phyloP scores from a whole-genome alignment of 2,329 filamentous ascomycete species.

The Teratosphaeriaceae sp. region DNA sequence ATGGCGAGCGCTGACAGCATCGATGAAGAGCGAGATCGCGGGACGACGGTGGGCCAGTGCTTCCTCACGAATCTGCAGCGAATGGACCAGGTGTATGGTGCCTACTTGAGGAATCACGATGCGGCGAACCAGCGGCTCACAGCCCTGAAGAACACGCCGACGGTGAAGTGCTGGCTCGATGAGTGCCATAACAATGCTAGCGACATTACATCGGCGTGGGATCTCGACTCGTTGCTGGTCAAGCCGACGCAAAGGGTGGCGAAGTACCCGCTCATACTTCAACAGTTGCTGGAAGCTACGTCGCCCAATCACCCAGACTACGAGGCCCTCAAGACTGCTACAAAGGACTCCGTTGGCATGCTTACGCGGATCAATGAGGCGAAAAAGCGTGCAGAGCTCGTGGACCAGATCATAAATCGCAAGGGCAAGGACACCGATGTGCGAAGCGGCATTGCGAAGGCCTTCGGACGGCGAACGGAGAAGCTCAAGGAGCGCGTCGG shows the following conservation, averaged over 20 bases:
- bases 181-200: constrained; percentile 90
- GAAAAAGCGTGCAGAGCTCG: constrained; percentile 89
- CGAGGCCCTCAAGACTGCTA: constrained; percentile 59
- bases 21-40: constrained; percentile 51
- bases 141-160: constrained; percentile 49
- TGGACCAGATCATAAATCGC: constrained; percentile 73
- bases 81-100: constrained; percentile 60
- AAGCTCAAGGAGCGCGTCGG: constrained; percentile 70
- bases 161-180: constrained; percentile 72
- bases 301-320: constrained; percentile 79
- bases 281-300: constrained; percentile 72
- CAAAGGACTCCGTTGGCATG: constrained; percentile 59
- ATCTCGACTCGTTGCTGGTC: constrained; percentile 89
- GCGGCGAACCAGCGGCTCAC: constrained; percentile 57
- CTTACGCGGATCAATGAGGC: constrained; percentile 77
- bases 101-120: constrained; percentile 59
- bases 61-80: constrained; percentile 50
- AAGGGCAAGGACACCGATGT: constrained; percentile 86
- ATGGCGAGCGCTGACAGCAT: constrained; percentile 21
- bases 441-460: constrained; percentile 75
- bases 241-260: constrained; percentile 94
- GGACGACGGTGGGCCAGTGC: constrained; percentile 52
- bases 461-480: constrained; percentile 82
- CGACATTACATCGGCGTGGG: constrained; percentile 90
- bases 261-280: constrained; percentile 85